These are phyloP conservation scores for Arthrobotrys pseudoclavata DNA, from an alignment of 2,329 filamentous ascomycete genomes.

Conservation along the genomic window DNA sequence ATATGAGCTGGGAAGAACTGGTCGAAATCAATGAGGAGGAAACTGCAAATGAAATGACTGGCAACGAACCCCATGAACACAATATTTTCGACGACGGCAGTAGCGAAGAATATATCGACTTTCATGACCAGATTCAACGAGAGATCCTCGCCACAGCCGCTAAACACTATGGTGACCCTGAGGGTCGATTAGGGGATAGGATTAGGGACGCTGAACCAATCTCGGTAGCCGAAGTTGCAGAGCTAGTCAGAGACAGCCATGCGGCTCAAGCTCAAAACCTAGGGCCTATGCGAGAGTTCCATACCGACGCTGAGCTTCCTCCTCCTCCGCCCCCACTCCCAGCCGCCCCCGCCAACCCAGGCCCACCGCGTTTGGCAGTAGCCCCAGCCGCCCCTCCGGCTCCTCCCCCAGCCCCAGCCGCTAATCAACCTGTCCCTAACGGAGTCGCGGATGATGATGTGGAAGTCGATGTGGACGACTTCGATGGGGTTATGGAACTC, in stretches of 20 bases:
- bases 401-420: conserved; percentile 10
- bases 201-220: conserved; percentile 52
- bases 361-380: neutral
- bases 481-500: conserved; percentile 95
- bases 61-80: conserved; percentile 45
- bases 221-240: conserved; percentile 38
- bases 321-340: neutral
- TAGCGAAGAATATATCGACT: conserved; percentile 60
- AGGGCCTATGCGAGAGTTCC: neutral
- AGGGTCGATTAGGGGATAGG: conserved; percentile 42
- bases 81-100: conserved; percentile 43
- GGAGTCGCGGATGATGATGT: conserved; percentile 66
- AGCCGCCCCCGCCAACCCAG: conserved; percentile 25
- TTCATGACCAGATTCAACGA: conserved; percentile 55
- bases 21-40: conserved; percentile 49
- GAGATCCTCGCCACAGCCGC: conserved; percentile 53
- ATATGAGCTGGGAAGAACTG: conserved; percentile 58
- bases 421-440: conserved; percentile 41
- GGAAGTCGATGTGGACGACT: conserved; percentile 84
- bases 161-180: conserved; percentile 40
- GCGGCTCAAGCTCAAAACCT: conserved; percentile 15
- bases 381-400: conserved; percentile 24
- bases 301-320: neutral
- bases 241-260: conserved; percentile 46
- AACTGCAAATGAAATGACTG: conserved; percentile 35